Evolutionary conservation across 768 basidiomycete species (phyloP).

Genomic region (Xerocomellus dryophilus): DNA sequence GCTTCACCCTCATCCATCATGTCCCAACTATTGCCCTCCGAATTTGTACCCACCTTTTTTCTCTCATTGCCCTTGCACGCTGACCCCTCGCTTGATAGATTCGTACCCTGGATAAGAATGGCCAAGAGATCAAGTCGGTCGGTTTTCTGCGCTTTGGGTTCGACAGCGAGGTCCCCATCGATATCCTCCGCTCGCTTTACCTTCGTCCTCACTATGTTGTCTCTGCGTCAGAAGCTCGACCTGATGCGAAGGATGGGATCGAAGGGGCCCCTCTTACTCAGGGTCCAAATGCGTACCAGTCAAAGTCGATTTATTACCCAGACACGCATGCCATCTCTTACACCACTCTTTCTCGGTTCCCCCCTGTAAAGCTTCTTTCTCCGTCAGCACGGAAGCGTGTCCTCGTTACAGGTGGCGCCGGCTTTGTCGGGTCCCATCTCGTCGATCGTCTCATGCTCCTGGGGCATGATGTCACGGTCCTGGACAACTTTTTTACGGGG

Average conservation of each 20-base stretch:
- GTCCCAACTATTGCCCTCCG: conserved; percentile 20
- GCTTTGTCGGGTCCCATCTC: conserved; percentile 98
- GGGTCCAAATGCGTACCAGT: conserved; percentile 56
- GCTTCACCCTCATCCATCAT: conserved; percentile 9
- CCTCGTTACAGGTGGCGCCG: conserved; percentile 95
- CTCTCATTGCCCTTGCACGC: background rate
- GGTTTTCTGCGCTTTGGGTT: conserved; percentile 88
- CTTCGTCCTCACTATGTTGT: conserved; percentile 76
- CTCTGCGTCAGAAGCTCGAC: conserved; percentile 36
- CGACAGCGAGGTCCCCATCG: conserved; percentile 78
- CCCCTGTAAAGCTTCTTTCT: conserved; percentile 85
- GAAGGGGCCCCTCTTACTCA: conserved; percentile 35
- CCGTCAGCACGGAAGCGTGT: conserved; percentile 80
- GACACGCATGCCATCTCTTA: conserved; percentile 83
- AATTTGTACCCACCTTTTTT: conserved; percentile 12
- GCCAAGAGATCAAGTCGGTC: conserved; percentile 71
- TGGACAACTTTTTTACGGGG: conserved; percentile 99
- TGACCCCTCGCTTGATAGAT: conserved; percentile 40
- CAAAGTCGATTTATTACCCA: conserved; percentile 84
- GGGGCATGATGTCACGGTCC: conserved; percentile 94
- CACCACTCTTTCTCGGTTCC: conserved; percentile 87
- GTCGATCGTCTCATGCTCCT: conserved; percentile 97
- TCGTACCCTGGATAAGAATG: conserved; percentile 68
- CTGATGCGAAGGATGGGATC: conserved; percentile 38
- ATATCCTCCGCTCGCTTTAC: conserved; percentile 83